Evolutionary conservation across 139 green algal genomes (phyloP).

Genomic region (Tetradesmus lagerheimii): DNA sequence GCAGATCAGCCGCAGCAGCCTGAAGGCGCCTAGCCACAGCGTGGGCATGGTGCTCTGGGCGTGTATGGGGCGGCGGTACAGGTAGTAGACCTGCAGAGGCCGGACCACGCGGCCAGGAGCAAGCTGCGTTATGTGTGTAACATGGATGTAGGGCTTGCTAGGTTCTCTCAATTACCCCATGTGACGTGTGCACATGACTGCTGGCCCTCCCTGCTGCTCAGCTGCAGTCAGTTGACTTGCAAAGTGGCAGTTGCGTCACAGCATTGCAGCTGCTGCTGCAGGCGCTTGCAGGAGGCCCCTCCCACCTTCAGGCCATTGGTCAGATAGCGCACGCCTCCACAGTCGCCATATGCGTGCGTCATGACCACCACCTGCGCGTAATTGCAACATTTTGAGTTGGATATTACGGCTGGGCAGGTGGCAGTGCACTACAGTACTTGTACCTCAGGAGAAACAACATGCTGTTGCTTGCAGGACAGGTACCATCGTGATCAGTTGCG

Average conservation of each 20-base stretch:
- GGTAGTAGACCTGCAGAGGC: constrained; percentile 92
- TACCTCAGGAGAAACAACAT: background rate
- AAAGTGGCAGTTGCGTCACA: background rate
- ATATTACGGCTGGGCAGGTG: background rate
- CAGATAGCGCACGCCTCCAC: constrained; percentile 85
- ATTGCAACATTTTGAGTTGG: too few species aligned
- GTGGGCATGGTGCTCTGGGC: constrained; percentile 78
- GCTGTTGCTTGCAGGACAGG: background rate
- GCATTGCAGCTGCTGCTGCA: background rate
- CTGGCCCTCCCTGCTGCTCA: too few species aligned
- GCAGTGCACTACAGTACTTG: background rate
- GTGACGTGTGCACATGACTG: too few species aligned
- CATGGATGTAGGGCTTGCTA: too few species aligned
- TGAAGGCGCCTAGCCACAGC: constrained; percentile 68
- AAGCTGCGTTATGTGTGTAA: too few species aligned
- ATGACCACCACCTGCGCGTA: constrained; percentile 62
- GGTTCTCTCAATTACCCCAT: too few species aligned
- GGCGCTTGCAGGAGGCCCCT: background rate
- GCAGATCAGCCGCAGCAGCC: constrained; percentile 78
- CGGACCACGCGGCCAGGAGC: too few species aligned
- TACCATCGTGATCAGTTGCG: background rate
- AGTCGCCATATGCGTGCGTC: constrained; percentile 65
- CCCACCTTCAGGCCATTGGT: constrained; percentile 94
- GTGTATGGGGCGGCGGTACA: constrained; percentile 81
- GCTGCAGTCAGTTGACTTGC: background rate